Base-by-base conservation (phyloP, 441 rosid genomes). In the Euphorbia corollata region DNA sequence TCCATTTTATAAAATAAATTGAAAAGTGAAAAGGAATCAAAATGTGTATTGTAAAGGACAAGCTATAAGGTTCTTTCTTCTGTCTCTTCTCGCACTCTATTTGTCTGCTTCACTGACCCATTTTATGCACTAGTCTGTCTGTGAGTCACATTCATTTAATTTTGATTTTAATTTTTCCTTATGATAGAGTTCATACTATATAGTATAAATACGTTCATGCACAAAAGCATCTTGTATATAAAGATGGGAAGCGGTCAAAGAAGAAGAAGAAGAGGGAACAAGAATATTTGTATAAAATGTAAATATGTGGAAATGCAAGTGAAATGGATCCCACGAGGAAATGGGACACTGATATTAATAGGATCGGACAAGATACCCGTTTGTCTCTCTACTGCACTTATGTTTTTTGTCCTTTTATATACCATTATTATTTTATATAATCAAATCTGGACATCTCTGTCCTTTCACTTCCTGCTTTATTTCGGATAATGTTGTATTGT, bases 11-110 rank as follows among this genome's bases (percentile, higher is more conserved):
- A 0, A 23, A 9, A n/a, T 8, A 50, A 67, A 30, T n/a, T n/a
- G n/a, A 68, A 65, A 65, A 67, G 55, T 11, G 48, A 61, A 32
- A 56, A 48, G 11, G 80, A 81, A 79, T 79, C 80, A 74, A 76
- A 81, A 70, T 64, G 59, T 76, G 74, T 68, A 69, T 73, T 69
- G 59, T 64, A 80, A 59, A 73, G 61, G 80, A 71, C 79, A 79
- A 75, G 74, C 77, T 77, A 75, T 78, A 74, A 77, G 84, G 78
- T 79, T 81, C 77, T 71, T 84, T 74, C 81, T 71, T 76, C 78
- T 79, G 82, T 77, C 84, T 72, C 83, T 79, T 78, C 83, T 80
- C 13, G 63, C 80, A 59, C n/a, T n/a, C n/a, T n/a, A n/a, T n/a
- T n/a, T n/a, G n/a, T n/a, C n/a, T n/a, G n/a, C n/a, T n/a, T n/a